Percentiles rank a stretch among this genome's conserved stretches.
phyloP scores from a whole-genome alignment of 345 rosid genomes.

The Citrus trifoliata region DNA sequence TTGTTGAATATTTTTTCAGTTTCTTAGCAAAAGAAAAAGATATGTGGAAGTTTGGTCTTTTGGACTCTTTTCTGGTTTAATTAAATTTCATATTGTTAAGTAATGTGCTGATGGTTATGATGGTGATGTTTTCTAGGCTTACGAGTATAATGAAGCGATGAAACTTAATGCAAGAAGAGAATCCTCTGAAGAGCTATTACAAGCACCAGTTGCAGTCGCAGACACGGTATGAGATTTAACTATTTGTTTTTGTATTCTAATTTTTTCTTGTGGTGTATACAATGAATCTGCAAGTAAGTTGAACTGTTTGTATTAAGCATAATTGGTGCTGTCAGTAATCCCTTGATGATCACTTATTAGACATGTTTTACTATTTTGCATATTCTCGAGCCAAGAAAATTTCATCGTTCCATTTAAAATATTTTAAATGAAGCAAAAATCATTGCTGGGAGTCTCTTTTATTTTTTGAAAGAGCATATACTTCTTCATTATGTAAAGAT shows the following conservation, averaged over 20 bases:
- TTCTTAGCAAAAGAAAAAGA: not conserved
- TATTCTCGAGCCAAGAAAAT: not conserved
- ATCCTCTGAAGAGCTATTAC: constrained; percentile 47
- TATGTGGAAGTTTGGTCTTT: not conserved
- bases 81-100: not conserved
- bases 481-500: not conserved
- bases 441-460: not conserved
- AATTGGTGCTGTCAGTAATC: not conserved
- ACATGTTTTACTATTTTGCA: not conserved
- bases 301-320: not conserved
- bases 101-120: constrained; percentile 8
- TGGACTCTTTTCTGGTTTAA: not conserved
- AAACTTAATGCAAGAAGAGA: constrained; percentile 73
- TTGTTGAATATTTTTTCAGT: not conserved
- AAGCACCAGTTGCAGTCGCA: constrained; percentile 44
- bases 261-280: not conserved
- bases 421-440: not conserved
- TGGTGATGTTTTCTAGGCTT: constrained; percentile 45
- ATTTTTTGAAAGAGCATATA: not conserved
- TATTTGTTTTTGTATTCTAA: not conserved
- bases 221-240: constrained; percentile 59
- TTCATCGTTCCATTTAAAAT: not conserved
- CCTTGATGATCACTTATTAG: not conserved
- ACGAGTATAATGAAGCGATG: constrained; percentile 72
- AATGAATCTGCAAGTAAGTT: not conserved